Conservation (phyloP, 1,284 basidiomycete genomes). For the Cryptococcus jaspeensis region DNA sequence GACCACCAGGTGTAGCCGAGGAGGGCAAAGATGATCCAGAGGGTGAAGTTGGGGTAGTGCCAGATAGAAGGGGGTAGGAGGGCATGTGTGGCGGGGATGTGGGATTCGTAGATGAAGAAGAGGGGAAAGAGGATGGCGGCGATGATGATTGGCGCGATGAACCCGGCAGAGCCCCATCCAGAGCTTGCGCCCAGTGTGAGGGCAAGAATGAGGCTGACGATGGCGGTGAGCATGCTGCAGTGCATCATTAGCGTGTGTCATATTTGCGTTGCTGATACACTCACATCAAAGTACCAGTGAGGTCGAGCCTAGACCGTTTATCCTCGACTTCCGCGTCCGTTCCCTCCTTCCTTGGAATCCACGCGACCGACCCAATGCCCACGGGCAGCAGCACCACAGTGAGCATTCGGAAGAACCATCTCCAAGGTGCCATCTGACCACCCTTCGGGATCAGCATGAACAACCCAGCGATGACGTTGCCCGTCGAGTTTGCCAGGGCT, state of each 20-base stretch:
- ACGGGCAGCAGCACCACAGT: constrained; percentile 27
- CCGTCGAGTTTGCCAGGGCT: constrained; percentile 18
- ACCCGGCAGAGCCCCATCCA: constrained; percentile 27
- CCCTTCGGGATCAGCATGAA: constrained; percentile 36
- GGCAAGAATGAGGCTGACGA: constrained; percentile 31
- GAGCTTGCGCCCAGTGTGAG: constrained; percentile 33
- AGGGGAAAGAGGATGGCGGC: constrained; percentile 25
- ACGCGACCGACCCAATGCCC: constrained; percentile 16
- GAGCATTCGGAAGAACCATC: constrained; percentile 47
- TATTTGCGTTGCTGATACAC: not conserved
- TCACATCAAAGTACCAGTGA: constrained; percentile 25
- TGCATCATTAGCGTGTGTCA: not conserved
- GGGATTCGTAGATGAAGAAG: constrained; percentile 33
- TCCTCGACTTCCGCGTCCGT: constrained; percentile 10
- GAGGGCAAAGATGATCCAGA: constrained; percentile 37
- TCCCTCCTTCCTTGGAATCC: constrained; percentile 21
- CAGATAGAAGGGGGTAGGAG: constrained; percentile 41
- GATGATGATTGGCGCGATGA: constrained; percentile 35
- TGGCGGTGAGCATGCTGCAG: constrained; percentile 24
- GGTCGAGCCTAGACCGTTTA: constrained; percentile 29
- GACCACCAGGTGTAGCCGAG: constrained; percentile 43
- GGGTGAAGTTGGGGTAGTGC: constrained; percentile 43
- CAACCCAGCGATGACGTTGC: constrained; percentile 25
- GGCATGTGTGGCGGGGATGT: constrained; percentile 34
- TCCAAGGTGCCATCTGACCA: constrained; percentile 34